These are phyloP conservation scores for Mitragyna speciosa DNA, from an alignment of 257 asterid genomes.

Conservation along the genomic window DNA sequence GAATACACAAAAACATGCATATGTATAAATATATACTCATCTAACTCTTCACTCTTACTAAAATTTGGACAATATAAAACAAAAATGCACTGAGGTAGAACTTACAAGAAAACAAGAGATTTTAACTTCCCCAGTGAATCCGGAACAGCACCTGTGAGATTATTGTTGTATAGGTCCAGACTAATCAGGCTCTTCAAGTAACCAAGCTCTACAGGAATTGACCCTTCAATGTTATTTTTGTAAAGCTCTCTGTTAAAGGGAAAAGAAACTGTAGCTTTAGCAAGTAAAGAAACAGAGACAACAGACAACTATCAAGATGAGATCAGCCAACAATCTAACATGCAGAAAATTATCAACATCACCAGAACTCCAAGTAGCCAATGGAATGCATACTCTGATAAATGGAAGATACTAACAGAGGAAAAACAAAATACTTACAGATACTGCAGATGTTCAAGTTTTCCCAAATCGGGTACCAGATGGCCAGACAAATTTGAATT, in stretches of 20 bases:
- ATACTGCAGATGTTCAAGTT: slow-evolving; percentile 68
- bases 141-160: slow-evolving; percentile 74
- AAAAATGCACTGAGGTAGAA: slow-evolving; percentile 7
- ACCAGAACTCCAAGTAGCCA: not conserved
- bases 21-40: not conserved
- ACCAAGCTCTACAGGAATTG: slow-evolving; percentile 82
- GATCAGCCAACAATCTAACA: not conserved
- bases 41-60: not conserved
- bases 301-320: not conserved
- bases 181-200: slow-evolving; percentile 81
- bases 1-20: too few relatives aligned
- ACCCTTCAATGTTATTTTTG: slow-evolving; percentile 80
- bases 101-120: slow-evolving; percentile 86
- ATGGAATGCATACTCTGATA: not conserved
- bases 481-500: slow-evolving; percentile 73
- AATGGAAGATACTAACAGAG: not conserved
- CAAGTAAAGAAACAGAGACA: slow-evolving; percentile 10
- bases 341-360: not conserved
- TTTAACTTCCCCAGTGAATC: slow-evolving; percentile 73
- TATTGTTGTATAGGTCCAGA: slow-evolving; percentile 92
- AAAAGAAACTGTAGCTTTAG: slow-evolving; percentile 10
- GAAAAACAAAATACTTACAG: slow-evolving; percentile 47
- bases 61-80: not conserved
- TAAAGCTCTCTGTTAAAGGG: slow-evolving; percentile 73
- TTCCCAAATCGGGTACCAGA: slow-evolving; percentile 69